Evolutionary conservation across 768 basidiomycete species (phyloP).

Genomic region (Clitopilus hobsonii): DNA sequence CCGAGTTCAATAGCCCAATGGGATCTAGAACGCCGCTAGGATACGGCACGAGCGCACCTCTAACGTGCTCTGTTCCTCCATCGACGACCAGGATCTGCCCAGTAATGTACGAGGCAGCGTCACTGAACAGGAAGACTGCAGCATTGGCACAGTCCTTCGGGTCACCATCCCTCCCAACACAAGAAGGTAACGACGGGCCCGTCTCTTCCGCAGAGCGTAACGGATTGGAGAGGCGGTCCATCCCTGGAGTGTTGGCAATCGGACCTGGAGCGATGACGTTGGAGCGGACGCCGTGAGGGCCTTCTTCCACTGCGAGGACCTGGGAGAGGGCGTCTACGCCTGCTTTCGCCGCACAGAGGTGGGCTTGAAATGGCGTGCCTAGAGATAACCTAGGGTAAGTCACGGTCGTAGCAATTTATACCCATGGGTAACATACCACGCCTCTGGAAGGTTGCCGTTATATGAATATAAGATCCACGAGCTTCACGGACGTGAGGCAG

Average conservation of each 20-base stretch:
- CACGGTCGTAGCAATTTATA: background rate
- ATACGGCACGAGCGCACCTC: slow-evolving; percentile 48
- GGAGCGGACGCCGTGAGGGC: slow-evolving; percentile 88
- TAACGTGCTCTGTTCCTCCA: slow-evolving; percentile 56
- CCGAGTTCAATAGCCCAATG: background rate
- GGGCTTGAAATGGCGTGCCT: slow-evolving; percentile 85
- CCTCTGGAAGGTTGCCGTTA: slow-evolving; percentile 83
- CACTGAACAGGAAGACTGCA: slow-evolving; percentile 78
- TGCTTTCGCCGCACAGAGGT: slow-evolving; percentile 94
- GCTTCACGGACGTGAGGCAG: slow-evolving; percentile 66
- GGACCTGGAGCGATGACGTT: slow-evolving; percentile 85
- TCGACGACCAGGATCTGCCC: slow-evolving; percentile 72
- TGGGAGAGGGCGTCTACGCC: slow-evolving; percentile 85
- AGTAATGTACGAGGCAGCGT: slow-evolving; percentile 71
- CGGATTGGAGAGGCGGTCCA: slow-evolving; percentile 42
- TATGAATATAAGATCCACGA: slow-evolving; percentile 82
- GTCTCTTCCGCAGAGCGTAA: slow-evolving; percentile 21
- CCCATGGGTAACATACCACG: slow-evolving; percentile 22
- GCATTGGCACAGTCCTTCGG: slow-evolving; percentile 66
- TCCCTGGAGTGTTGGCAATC: slow-evolving; percentile 74
- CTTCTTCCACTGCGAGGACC: slow-evolving; percentile 90
- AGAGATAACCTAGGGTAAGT: slow-evolving; percentile 11
- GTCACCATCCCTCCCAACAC: slow-evolving; percentile 49
- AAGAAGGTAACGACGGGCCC: slow-evolving; percentile 15
- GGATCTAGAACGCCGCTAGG: slow-evolving; percentile 65